These are phyloP conservation scores for Fusarium sp. DNA, from an alignment of 2,329 filamentous ascomycete genomes.

Conservation along the genomic window DNA sequence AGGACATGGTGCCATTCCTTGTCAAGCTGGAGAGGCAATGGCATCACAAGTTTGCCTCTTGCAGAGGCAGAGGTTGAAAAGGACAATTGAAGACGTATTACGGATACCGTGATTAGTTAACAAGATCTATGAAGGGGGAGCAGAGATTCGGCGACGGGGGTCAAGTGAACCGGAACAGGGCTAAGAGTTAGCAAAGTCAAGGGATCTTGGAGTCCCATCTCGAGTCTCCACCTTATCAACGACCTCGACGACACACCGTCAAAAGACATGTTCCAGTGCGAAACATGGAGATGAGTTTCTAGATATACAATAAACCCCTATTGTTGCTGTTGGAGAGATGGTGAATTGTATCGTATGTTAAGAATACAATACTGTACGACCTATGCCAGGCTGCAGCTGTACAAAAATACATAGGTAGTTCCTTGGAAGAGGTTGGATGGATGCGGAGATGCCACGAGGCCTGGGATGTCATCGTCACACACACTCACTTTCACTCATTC, in stretches of 20 bases:
- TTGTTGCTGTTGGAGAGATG: not conserved
- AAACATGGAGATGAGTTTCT: constrained; percentile 19
- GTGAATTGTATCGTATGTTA: not conserved
- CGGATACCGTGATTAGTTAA: not conserved
- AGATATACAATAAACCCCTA: not conserved
- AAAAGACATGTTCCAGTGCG: constrained; percentile 24
- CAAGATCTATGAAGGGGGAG: not conserved
- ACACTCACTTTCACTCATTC: constrained; percentile 24
- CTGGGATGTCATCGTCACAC: constrained; percentile 40
- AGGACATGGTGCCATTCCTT: constrained; percentile 20
- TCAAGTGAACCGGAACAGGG: constrained; percentile 9
- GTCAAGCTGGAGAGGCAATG: not conserved
- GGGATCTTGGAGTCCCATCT: constrained; percentile 27
- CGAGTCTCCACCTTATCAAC: constrained; percentile 29
- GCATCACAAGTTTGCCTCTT: not conserved
- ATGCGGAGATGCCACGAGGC: constrained; percentile 40
- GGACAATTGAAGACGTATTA: constrained; percentile 3
- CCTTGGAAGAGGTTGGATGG: constrained; percentile 34
- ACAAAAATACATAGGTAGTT: not conserved
- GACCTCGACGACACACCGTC: constrained; percentile 38
- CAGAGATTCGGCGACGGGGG: constrained; percentile 8
- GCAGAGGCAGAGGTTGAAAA: not conserved
- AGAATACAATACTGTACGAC: not conserved
- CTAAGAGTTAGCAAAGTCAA: constrained; percentile 15
- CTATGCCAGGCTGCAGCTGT: not conserved